A percentile compares a stretch with the other conserved stretches of the same genome.
phyloP scores from a whole-genome alignment of 2,329 filamentous ascomycete species.

The Colletotrichum cordylinicola region DNA sequence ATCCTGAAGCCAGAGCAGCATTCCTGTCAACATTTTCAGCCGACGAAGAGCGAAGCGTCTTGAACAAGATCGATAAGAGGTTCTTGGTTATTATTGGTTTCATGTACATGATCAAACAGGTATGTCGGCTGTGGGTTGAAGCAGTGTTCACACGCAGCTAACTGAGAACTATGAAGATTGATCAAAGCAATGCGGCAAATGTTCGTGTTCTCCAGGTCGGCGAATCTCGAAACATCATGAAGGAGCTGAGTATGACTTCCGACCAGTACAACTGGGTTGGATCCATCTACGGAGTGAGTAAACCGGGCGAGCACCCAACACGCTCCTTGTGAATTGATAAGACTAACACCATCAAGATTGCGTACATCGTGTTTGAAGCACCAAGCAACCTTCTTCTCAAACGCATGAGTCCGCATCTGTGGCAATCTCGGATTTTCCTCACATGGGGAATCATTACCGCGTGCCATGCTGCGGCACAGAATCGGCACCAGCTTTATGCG shows the following conservation, averaged over 20 bases:
- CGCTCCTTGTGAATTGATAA: no score
- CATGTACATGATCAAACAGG: conserved; percentile 47
- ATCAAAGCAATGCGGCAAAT: conserved; percentile 43
- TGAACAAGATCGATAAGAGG: conserved; percentile 42
- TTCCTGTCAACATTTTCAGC: conserved; percentile 44
- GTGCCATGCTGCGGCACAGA: conserved; percentile 43
- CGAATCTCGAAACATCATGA: conserved; percentile 36
- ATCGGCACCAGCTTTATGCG: conserved; percentile 40
- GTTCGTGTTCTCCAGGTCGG: conserved; percentile 49
- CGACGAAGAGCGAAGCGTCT: conserved; percentile 41
- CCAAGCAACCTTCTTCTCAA: conserved; percentile 45
- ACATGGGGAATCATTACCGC: conserved; percentile 42
- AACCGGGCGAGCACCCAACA: background rate
- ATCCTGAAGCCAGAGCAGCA: conserved; percentile 25
- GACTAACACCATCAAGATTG: conserved; percentile 30
- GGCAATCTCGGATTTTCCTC: conserved; percentile 41
- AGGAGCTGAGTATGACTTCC: conserved; percentile 3
- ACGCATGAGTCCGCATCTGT: conserved; percentile 36
- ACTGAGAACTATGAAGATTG: conserved; percentile 28
- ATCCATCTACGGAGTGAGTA: conserved; percentile 1
- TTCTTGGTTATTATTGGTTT: conserved; percentile 43
- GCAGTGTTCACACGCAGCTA: background rate
- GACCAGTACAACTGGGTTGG: conserved; percentile 14
- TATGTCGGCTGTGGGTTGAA: conserved; percentile 18
- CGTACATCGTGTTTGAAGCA: conserved; percentile 44